These are phyloP conservation scores for Fusarium tjaetaba DNA, from an alignment of 2,329 filamentous ascomycete genomes.

Conservation along the genomic window DNA sequence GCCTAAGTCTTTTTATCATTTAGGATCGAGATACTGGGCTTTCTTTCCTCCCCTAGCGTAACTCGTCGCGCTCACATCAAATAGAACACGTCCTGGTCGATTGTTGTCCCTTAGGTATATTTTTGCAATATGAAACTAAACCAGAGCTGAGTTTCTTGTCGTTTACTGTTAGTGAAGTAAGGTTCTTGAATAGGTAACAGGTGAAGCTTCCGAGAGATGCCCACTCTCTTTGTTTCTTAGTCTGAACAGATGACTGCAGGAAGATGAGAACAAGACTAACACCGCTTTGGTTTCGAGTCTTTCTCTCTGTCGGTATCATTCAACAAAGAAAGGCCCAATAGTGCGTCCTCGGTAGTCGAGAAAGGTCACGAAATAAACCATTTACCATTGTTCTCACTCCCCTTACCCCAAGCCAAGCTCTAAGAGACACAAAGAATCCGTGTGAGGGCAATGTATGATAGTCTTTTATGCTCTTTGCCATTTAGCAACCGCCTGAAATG, in stretches of 20 bases:
- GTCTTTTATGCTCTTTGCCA: too few species aligned
- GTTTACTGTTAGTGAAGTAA: not conserved
- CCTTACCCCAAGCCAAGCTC: not conserved
- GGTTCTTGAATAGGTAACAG: not conserved
- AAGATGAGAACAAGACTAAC: not conserved
- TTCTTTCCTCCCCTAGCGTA: too few species aligned
- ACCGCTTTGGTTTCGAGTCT: accelerated
- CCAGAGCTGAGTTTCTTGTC: not conserved
- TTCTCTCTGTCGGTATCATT: accelerated
- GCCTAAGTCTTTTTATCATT: too few species aligned
- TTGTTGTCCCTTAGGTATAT: not conserved
- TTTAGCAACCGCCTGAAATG: not conserved
- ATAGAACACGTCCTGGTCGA: not conserved
- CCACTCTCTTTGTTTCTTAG: not conserved
- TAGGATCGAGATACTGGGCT: too few species aligned
- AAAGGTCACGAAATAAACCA: not conserved
- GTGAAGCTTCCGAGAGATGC: not conserved
- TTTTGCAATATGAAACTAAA: accelerated
- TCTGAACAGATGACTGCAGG: not conserved
- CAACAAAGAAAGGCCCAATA: accelerated
- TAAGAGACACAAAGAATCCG: not conserved
- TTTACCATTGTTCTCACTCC: not conserved
- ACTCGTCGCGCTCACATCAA: too few species aligned
- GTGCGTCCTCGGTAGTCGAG: too few species aligned
- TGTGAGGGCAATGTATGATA: not conserved